These are phyloP conservation scores for Globisporangium iwayamae DNA, from an alignment of 352 stramenopile genomes.

Conservation along the genomic window DNA sequence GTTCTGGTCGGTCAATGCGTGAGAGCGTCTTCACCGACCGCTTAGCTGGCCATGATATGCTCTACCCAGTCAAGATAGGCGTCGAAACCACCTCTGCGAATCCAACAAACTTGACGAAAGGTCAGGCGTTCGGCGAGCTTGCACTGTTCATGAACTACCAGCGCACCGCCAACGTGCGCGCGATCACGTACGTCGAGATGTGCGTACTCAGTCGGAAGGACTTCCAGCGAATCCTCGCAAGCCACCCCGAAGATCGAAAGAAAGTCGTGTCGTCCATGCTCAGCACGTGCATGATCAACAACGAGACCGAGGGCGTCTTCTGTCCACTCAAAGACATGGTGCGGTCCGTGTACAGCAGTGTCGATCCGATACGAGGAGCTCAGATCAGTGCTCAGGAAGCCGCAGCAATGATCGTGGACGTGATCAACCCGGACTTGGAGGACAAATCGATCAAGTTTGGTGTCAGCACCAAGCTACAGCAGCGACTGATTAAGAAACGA, in stretches of 20 bases:
- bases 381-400: background rate
- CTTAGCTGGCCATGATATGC: too few species aligned
- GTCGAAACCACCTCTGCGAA: too few species aligned
- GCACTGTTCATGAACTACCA: too few species aligned
- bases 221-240: constrained; percentile 26
- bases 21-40: too few species aligned
- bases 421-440: background rate
- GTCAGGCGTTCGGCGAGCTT: too few species aligned
- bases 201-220: background rate
- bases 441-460: background rate
- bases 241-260: constrained; percentile 23
- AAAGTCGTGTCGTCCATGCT: constrained; percentile 21
- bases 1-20: too few species aligned
- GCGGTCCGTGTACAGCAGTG: constrained; percentile 1
- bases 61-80: too few species aligned
- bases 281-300: constrained; percentile 16
- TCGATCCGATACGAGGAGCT: background rate
- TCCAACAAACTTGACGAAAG: too few species aligned
- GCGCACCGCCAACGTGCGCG: too few species aligned
- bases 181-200: too few species aligned
- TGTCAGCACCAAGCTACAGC: background rate
- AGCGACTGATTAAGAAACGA: too few species aligned
- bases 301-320: constrained; percentile 12
- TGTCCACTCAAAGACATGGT: constrained; percentile 18
- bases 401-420: background rate